Conservation (phyloP, 2,329 filamentous ascomycete species). For the Colletotrichum sp. region DNA sequence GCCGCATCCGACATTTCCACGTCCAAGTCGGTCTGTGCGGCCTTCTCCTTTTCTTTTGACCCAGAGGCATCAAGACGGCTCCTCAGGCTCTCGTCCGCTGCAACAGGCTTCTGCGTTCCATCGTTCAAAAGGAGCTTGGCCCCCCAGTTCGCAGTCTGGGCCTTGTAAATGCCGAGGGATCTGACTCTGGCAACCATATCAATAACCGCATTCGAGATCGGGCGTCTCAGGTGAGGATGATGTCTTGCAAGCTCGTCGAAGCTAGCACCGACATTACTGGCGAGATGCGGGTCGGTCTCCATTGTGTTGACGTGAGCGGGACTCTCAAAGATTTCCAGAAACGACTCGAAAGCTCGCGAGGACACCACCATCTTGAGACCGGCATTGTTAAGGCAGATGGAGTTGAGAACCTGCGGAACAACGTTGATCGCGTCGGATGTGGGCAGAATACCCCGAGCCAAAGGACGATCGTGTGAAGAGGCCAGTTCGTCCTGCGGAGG, state of each 20-base stretch:
- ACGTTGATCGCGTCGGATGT: slow-evolving; percentile 87
- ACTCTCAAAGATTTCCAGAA: slow-evolving; percentile 97
- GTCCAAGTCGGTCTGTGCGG: slow-evolving; percentile 49
- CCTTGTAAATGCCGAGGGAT: slow-evolving; percentile 73
- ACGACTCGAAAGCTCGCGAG: slow-evolving; percentile 82
- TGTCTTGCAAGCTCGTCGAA: slow-evolving; percentile 97
- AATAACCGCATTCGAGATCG: slow-evolving; percentile 84
- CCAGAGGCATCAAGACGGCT: slow-evolving; percentile 30
- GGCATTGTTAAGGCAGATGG: slow-evolving; percentile 87
- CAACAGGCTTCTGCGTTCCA: slow-evolving; percentile 59
- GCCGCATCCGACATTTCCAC: slow-evolving; percentile 69
- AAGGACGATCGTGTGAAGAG: slow-evolving; percentile 32
- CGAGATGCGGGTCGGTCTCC: slow-evolving; percentile 72
- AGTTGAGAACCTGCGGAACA: slow-evolving; percentile 87
- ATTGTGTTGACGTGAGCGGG: slow-evolving; percentile 86
- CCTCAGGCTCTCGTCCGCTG: slow-evolving; percentile 54
- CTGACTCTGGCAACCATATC: slow-evolving; percentile 87
- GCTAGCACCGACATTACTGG: slow-evolving; percentile 76
- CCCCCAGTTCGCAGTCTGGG: slow-evolving; percentile 73
- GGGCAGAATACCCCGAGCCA: slow-evolving; percentile 80
- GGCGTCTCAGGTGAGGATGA: slow-evolving; percentile 80
- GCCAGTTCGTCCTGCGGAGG: slow-evolving; percentile 54
- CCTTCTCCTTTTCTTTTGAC: slow-evolving; percentile 44
- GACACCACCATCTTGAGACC: slow-evolving; percentile 88
- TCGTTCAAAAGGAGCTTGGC: slow-evolving; percentile 75